Conservation (phyloP, 345 rosid genomes). For the Dipteronia sinensis region DNA sequence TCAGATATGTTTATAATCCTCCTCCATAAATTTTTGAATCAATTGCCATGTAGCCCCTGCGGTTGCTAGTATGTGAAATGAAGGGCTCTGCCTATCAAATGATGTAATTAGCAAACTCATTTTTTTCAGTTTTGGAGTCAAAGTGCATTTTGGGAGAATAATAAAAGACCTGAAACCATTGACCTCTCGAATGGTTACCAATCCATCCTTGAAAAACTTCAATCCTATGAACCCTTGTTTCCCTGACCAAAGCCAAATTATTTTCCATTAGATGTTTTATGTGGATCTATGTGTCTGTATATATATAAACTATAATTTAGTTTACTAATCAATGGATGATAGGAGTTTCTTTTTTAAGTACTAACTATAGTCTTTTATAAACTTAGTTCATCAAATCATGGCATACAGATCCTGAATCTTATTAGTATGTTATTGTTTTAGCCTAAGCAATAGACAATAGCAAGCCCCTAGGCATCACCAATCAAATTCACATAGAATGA, state of each 20-base stretch:
- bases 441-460: background rate
- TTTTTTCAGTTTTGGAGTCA: background rate
- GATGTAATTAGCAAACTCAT: background rate
- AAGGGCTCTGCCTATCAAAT: background rate
- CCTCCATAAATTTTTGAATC: background rate
- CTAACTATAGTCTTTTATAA: background rate
- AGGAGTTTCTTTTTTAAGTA: background rate
- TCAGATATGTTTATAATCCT: slow-evolving; percentile 28
- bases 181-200: background rate
- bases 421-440: background rate
- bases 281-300: no score
- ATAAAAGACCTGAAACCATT: background rate
- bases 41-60: background rate
- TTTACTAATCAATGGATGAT: background rate
- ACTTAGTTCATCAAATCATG: background rate
- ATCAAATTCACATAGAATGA: background rate
- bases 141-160: background rate
- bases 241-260: background rate
- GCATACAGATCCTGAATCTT: background rate
- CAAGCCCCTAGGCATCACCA: background rate
- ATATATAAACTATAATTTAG: background rate
- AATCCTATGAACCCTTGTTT: background rate
- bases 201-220: background rate
- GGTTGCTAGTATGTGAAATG: background rate
- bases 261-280: background rate